Percentiles rank a stretch among this genome's conserved stretches.
phyloP scores from a whole-genome alignment of 495 filamentous ascomycete genomes.

The Penicillium macrosclerotiorum region DNA sequence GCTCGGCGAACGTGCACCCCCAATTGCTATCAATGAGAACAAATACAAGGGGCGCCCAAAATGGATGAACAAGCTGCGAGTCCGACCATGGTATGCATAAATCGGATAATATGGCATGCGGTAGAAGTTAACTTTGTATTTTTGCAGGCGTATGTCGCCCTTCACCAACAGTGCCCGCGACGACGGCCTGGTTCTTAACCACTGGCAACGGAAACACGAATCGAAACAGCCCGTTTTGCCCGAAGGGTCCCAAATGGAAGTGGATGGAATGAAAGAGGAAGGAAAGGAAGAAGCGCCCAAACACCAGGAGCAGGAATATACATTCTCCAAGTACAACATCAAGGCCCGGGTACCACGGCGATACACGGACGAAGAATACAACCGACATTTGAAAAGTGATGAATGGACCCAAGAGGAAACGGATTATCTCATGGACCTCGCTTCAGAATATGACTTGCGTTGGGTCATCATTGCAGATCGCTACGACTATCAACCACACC shows the following conservation, averaged over 20 bases:
- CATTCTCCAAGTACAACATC: conserved; percentile 81
- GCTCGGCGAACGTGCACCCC: conserved; percentile 65
- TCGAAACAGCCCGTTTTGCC: conserved; percentile 37
- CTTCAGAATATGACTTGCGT: conserved; percentile 73
- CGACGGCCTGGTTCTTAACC: conserved; percentile 57
- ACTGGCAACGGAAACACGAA: conserved; percentile 59
- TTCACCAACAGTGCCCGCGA: conserved; percentile 60
- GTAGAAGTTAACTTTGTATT: conserved; percentile 1
- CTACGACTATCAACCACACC: conserved; percentile 69
- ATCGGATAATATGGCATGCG: neutral
- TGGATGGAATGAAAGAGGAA: conserved; percentile 29
- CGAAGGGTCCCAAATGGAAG: conserved; percentile 29
- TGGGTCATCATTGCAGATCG: conserved; percentile 93
- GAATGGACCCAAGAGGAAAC: conserved; percentile 93
- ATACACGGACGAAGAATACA: conserved; percentile 87
- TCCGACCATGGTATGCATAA: conserved; percentile 51
- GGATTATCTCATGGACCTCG: conserved; percentile 77
- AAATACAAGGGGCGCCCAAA: conserved; percentile 65
- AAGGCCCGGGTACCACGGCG: conserved; percentile 63
- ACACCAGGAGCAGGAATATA: conserved; percentile 36
- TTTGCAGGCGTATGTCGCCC: conserved; percentile 47
- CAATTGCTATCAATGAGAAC: conserved; percentile 63
- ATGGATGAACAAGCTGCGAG: conserved; percentile 52
- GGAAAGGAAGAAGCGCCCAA: conserved; percentile 35
- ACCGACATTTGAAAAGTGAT: conserved; percentile 62